phyloP scores from a whole-genome alignment of 2,329 filamentous ascomycete genomes.

The Fusarium burgessii region DNA sequence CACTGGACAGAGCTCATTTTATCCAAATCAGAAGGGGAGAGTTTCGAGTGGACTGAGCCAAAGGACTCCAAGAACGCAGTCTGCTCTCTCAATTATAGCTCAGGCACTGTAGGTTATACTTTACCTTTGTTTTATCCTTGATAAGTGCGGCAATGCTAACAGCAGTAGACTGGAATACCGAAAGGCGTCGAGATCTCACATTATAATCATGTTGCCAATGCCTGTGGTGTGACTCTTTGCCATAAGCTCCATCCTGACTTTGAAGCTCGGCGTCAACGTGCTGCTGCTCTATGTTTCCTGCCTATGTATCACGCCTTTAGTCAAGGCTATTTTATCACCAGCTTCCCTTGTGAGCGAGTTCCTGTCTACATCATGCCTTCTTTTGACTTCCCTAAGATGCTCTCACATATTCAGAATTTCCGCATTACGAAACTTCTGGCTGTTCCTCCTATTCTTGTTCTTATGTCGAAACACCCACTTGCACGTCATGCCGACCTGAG shows the following conservation, averaged over 20 bases:
- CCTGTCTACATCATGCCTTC: slow-evolving; percentile 83
- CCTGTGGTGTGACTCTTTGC: slow-evolving; percentile 65
- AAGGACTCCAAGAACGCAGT: slow-evolving; percentile 63
- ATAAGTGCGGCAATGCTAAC: slow-evolving; percentile 4
- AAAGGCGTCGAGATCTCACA: slow-evolving; percentile 90
- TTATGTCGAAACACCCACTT: slow-evolving; percentile 77
- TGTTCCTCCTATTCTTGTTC: slow-evolving; percentile 81
- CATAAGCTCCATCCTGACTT: slow-evolving; percentile 62
- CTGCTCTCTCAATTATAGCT: slow-evolving; percentile 82
- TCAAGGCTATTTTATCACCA: slow-evolving; percentile 77
- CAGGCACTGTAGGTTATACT: slow-evolving; percentile 64
- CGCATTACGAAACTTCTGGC: slow-evolving; percentile 74
- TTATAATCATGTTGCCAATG: slow-evolving; percentile 79
- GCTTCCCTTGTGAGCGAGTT: slow-evolving; percentile 64
- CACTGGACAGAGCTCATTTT: slow-evolving; percentile 76
- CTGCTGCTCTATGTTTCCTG: slow-evolving; percentile 72
- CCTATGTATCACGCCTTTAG: slow-evolving; percentile 82
- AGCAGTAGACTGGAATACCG: slow-evolving; percentile 73
- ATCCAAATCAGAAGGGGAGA: slow-evolving; percentile 61
- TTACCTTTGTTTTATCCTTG: too few relatives aligned
- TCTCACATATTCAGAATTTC: slow-evolving; percentile 75
- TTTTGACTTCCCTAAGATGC: slow-evolving; percentile 80
- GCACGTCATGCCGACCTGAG: slow-evolving; percentile 75
- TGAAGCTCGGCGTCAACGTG: slow-evolving; percentile 53
- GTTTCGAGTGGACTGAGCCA: slow-evolving; percentile 73